Percentiles rank a stretch among this genome's conserved stretches.
Evolutionary conservation across 73 alveolate genomes (phyloP).

Genomic region (Blepharisma japonicum): DNA sequence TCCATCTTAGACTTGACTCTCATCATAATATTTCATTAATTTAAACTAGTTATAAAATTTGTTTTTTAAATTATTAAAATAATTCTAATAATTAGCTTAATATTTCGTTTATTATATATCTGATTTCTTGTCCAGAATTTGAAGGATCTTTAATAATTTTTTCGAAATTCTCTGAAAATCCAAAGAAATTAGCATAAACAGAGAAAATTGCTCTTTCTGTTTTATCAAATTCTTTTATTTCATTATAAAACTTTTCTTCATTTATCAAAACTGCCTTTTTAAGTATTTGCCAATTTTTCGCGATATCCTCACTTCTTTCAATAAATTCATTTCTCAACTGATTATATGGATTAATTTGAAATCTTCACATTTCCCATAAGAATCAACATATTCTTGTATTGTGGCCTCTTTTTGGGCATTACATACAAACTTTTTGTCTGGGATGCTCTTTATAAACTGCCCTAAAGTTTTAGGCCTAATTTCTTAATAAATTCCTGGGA

Average conservation of each 20-base stretch:
- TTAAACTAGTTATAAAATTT: too few relatives aligned
- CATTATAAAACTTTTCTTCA: too few relatives aligned
- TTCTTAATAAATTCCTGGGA: not conserved
- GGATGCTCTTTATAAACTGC: too few relatives aligned
- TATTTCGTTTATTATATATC: not conserved
- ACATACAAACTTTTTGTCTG: not conserved
- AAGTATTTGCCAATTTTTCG: not conserved
- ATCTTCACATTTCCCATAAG: not conserved
- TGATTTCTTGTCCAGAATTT: not conserved
- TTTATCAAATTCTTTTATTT: not conserved
- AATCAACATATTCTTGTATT: not conserved
- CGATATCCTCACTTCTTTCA: not conserved
- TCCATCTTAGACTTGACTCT: too few relatives aligned
- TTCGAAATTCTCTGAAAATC: not conserved
- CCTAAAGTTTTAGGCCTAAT: not conserved
- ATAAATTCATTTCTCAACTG: not conserved
- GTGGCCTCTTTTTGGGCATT: not conserved
- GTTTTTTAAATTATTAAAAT: too few relatives aligned
- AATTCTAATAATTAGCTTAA: too few relatives aligned
- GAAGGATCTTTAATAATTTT: not conserved
- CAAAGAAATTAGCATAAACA: not conserved
- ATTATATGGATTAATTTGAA: not conserved
- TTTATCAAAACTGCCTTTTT: not conserved
- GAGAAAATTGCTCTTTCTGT: conserved; percentile 24
- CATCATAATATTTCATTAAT: too few relatives aligned